Base-by-base conservation (phyloP, 495 filamentous ascomycete species). In the Penicillium odoratum region DNA sequence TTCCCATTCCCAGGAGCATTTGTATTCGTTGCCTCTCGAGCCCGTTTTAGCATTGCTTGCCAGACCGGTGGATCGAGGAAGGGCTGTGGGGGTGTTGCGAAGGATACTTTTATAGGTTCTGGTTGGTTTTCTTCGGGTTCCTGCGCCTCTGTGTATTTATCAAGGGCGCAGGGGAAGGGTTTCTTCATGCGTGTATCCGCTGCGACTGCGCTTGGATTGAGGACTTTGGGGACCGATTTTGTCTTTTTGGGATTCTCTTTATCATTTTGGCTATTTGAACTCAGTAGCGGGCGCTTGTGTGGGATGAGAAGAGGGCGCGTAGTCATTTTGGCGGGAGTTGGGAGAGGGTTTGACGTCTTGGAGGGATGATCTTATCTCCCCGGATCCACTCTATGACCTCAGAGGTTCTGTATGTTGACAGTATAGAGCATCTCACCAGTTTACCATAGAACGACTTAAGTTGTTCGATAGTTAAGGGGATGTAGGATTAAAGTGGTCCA, bases 31-130 rank as follows among this genome's bases (percentile, higher is more conserved):
- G 46, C 45, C 16, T 42, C 38, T 33, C 36, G 16, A 9, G 55
- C 29, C 46, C 53, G 56, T 15, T 63, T 68, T 18, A 68, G 43
- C 56, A 67, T 69, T 0, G 59, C 55, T 38, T 67, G 62, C 67
- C 67, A 69, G 5, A 38, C 42, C 0, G 55, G 55, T 8, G 64
- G 67, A 21, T 69, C 67, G 15, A 69, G 64, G 48, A 69, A 69
- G 21, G 64, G 67, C 40, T 68, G 67, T 8, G 62, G 53, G 28
- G 57, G 15, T 7, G 34, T 43, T 10, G 64, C 47, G 36, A 69
- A 68, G 0, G 62, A 48, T 26, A 59, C 30, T 42, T 68, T 57
- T 3, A 59, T 57, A 26, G 57, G 62, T 0, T 43, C 28, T 6
- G 48, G 18, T 16, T 46, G 8, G 7, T 44, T 3, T 7, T 62